Evolutionary conservation across 108 stramenopile genomes (phyloP).

Genomic region (Schizochytrium sp.): DNA sequence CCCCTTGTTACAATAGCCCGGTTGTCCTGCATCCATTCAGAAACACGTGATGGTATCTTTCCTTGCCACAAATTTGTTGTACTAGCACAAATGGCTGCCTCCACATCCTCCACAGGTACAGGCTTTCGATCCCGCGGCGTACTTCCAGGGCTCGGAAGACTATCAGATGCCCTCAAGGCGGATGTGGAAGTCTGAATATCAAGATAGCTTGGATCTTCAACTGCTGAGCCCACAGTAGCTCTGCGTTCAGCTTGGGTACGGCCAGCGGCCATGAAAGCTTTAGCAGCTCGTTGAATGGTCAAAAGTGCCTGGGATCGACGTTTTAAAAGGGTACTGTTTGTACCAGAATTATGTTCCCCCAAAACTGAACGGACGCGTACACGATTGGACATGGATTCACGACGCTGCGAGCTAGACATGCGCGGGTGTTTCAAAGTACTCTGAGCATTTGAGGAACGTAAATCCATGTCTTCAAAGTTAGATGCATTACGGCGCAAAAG

Average conservation of each 20-base stretch:
- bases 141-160: background rate
- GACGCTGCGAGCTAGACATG: background rate
- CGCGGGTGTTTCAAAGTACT: background rate
- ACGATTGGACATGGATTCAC: conserved; percentile 12
- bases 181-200: background rate
- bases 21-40: conserved; percentile 33
- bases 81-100: conserved; percentile 1
- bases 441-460: background rate
- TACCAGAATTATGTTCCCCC: conserved; percentile 30
- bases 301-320: conserved; percentile 23
- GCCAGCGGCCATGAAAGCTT: background rate
- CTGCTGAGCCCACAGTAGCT: background rate
- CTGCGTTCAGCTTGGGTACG: background rate
- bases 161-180: background rate
- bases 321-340: conserved; percentile 3
- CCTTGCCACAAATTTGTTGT: conserved; percentile 26
- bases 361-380: conserved; percentile 54
- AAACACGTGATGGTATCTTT: background rate
- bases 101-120: conserved; percentile 9
- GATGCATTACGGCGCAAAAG: background rate
- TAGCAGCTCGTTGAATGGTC: conserved; percentile 55
- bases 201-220: background rate
- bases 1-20: background rate
- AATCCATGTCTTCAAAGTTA: conserved; percentile 2
- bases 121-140: background rate